phyloP scores from a whole-genome alignment of 1,139 yeast genomes.

The Candida dubliniensis region DNA sequence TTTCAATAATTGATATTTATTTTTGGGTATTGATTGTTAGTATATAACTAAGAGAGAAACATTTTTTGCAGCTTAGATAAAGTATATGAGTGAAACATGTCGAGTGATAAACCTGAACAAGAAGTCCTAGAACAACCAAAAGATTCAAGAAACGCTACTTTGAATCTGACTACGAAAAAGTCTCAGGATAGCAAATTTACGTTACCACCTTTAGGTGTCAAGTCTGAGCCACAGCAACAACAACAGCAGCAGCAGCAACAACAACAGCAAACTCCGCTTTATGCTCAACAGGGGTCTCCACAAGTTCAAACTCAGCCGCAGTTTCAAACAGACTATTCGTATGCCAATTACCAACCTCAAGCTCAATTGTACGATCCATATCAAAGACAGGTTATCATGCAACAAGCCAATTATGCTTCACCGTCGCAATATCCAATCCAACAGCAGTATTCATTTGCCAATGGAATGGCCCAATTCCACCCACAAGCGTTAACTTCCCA shows the following conservation, averaged over 20 bases:
- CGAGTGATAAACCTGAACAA: slow-evolving; percentile 9
- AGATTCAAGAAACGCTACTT: slow-evolving; percentile 12
- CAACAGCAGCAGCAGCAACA: slow-evolving; percentile 9
- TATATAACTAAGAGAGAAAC: too few relatives aligned
- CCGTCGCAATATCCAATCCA: slow-evolving; percentile 2
- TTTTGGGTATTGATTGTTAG: too few relatives aligned
- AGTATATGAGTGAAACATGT: not conserved
- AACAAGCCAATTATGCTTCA: slow-evolving; percentile 4
- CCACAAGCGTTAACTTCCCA: slow-evolving; percentile 1
- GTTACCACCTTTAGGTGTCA: slow-evolving; percentile 14
- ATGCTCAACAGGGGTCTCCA: not conserved
- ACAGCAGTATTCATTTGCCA: slow-evolving; percentile 1
- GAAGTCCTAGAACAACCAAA: slow-evolving; percentile 12
- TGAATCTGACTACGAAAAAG: slow-evolving; percentile 13
- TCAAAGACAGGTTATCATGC: slow-evolving; percentile 1
- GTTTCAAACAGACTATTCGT: not conserved
- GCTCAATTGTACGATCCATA: slow-evolving; percentile 1
- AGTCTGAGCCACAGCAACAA: slow-evolving; percentile 5
- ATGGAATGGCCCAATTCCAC: not conserved
- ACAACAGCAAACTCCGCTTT: slow-evolving; percentile 2
- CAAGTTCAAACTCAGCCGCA: not conserved
- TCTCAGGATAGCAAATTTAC: slow-evolving; percentile 8
- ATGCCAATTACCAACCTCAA: not conserved
- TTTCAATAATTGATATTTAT: too few relatives aligned
- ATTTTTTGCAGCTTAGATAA: not conserved